Base-by-base conservation (phyloP, 148 eudicot genomes). In the Fallopia convolvulus region DNA sequence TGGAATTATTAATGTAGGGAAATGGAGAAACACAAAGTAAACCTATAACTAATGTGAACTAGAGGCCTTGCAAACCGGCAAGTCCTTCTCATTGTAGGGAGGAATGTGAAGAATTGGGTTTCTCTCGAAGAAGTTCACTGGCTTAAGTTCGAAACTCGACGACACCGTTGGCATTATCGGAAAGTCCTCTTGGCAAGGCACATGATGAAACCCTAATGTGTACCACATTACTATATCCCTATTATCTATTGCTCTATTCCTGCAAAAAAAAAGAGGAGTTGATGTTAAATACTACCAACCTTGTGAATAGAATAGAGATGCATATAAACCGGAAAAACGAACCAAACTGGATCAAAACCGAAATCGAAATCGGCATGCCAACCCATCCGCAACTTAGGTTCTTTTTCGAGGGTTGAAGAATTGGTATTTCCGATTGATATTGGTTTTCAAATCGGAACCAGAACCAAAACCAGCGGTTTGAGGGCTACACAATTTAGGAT, bases 151-250 rank as follows among this genome's bases (percentile, higher is more conserved):
- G 52, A 93, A 93, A 79, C 93, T 91, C 12, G 98, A 86, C 6
- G 93, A 89, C 32, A 93, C 96, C 2, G 98, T 93, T 52, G 98
- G 98, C 98, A 93, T 93, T 5, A 93, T 86, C 4, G 98, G 98
- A 52, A 87, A 93, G 72, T 93, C 98, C 78, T 93, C 98, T 83
- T 93, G 98, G 72, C 96, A 89, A 40, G 98, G 98, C 65, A 93
- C 75, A 66, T 93, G 98, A 83, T 93, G 98, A 72, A 93, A 91
- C 2, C 96, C 98, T 77, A 93, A 83, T 47, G 98, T 89, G 81
- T 93, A 93, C 98, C 98, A 93, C 55, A 89, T 0, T 65, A 93
- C 98, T 3, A 93, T 89, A 60, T 93, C 98, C 83, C 87, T 85
- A 79, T 91, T 86, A 82, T 92, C 97, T 63, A 95, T 94, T 41